Conservation (phyloP, 805 yeast species). For the Ascoidea tarda region DNA sequence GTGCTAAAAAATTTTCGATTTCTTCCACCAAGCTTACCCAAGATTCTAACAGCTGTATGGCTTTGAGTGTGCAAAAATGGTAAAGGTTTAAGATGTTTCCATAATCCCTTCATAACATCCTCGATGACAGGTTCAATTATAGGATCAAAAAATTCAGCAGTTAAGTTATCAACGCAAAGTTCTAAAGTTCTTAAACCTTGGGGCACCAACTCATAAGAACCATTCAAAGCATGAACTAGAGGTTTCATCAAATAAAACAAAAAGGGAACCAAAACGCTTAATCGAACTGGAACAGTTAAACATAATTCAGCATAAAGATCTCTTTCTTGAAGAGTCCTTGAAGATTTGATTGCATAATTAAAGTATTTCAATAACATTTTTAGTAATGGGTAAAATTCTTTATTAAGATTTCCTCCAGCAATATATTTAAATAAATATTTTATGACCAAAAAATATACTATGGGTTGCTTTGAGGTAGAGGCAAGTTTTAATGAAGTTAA, state of each 20-base stretch:
- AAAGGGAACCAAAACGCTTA: slow-evolving; percentile 90
- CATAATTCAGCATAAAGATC: slow-evolving; percentile 93
- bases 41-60: slow-evolving; percentile 82
- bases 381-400: slow-evolving; percentile 81
- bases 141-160: slow-evolving; percentile 95
- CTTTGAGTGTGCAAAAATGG: slow-evolving; percentile 94
- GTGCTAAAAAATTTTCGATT: slow-evolving; percentile 77
- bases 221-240: slow-evolving; percentile 77
- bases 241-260: slow-evolving; percentile 82
- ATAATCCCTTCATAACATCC: slow-evolving; percentile 85
- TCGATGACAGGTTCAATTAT: slow-evolving; percentile 92
- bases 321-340: slow-evolving; percentile 79
- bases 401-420: slow-evolving; percentile 94
- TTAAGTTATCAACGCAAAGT: slow-evolving; percentile 87
- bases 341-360: slow-evolving; percentile 68
- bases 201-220: slow-evolving; percentile 79
- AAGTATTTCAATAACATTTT: slow-evolving; percentile 79
- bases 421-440: slow-evolving; percentile 86
- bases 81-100: slow-evolving; percentile 81
- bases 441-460: slow-evolving; percentile 76
- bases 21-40: slow-evolving; percentile 95
- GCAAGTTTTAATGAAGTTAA: slow-evolving; percentile 66
- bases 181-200: slow-evolving; percentile 94
- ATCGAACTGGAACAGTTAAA: slow-evolving; percentile 87
- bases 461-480: slow-evolving; percentile 80